Base-by-base conservation (phyloP, 2,329 filamentous ascomycete genomes). In the Aphanocladium album region DNA sequence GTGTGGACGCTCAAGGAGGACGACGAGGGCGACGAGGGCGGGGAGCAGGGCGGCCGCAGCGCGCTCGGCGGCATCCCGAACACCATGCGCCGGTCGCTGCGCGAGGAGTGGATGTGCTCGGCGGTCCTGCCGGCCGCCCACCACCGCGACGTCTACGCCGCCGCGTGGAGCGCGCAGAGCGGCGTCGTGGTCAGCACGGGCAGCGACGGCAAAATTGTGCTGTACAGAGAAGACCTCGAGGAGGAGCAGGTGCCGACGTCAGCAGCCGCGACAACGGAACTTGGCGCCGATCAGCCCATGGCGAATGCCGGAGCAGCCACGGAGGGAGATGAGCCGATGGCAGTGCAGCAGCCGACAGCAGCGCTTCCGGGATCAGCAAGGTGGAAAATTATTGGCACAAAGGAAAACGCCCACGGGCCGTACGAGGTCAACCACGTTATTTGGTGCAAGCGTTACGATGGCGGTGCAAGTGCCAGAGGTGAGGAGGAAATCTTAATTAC, bases 381-480 rank as follows among this genome's bases (percentile, higher is more conserved):
- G 62, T 98, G 95, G 95, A 79, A 80, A 7, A 74, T 93, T 3
- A 70, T 96, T 17, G 84, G 86, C 0, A 83, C 83, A n/a, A 71
- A 89, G 1, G 80, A 88, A 52, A 88, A 87, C 37, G 90, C 88
- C 2, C 95, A 99, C 72, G 93, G 91, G 1, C 90, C 96, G 2
- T 97, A 93, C 70, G 95, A 99, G 75, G 83, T 98, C 64, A 99
- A 99, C 69, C 92, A 97, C 73, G 83, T 95, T 53, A 86, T 85
- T 2, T 99, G 95, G 95, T 92, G 91, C 65, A 84, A 82, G 67
- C 82, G 93, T 61, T 89, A 85, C 61, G 92, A 96, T 71, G 80
- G 80, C 54, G 87, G 78, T 1, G 74, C 75, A 1, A 81, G 81
- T 70, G 79, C 76, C 64, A 80, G 74, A 58, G 79, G 80, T 3